phyloP scores from a whole-genome alignment of 257 asterid species.

The Galeopsis tetrahit region DNA sequence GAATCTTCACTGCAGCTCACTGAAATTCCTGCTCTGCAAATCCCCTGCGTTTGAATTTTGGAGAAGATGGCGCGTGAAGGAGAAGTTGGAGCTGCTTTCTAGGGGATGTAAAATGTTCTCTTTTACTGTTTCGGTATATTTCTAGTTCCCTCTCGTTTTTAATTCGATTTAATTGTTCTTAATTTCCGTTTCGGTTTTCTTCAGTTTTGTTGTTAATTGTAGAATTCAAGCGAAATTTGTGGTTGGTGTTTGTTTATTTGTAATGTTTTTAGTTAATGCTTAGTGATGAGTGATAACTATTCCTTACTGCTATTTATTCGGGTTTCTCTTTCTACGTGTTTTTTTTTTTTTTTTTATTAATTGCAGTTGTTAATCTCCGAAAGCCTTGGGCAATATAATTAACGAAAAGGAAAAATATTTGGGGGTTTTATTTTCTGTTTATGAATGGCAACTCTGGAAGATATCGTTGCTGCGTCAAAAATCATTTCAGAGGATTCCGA shows the following conservation, averaged over 20 bases:
- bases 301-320: constrained; percentile 24
- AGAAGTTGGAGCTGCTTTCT: constrained; percentile 11
- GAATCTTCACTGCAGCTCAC: not conserved
- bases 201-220: not conserved
- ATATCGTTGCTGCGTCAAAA: constrained; percentile 38
- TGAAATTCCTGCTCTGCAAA: not conserved
- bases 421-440: constrained; percentile 18
- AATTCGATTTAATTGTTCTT: constrained; percentile 11
- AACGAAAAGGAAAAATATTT: constrained; percentile 11
- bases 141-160: constrained; percentile 20
- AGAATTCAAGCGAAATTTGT: constrained; percentile 7
- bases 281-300: constrained; percentile 22
- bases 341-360: not conserved
- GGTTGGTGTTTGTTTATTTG: constrained; percentile 16
- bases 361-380: constrained; percentile 33
- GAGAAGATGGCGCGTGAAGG: constrained; percentile 16
- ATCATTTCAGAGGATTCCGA: constrained; percentile 34
- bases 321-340: not conserved
- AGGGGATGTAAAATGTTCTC: not conserved
- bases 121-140: constrained; percentile 16
- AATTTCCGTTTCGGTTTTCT: not conserved
- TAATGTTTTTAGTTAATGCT: constrained; percentile 27
- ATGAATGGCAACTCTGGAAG: constrained; percentile 40
- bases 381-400: constrained; percentile 20
- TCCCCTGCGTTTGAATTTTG: not conserved